Percentiles rank a stretch among this genome's conserved stretches.
phyloP scores from a whole-genome alignment of 345 rosid species.

The Ceriops tagal region DNA sequence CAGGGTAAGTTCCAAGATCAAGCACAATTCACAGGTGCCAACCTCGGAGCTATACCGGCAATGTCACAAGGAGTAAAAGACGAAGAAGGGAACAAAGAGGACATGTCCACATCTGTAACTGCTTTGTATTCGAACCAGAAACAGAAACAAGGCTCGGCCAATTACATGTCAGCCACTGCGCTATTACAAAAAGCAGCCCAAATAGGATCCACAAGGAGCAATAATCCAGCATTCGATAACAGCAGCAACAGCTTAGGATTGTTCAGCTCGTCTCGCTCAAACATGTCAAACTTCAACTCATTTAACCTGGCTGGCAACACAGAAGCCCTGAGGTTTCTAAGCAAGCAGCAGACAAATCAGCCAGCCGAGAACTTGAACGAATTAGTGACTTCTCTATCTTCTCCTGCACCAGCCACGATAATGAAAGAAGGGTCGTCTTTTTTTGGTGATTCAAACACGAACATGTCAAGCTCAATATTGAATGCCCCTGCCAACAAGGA shows the following conservation, averaged over 20 bases:
- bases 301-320: constrained; percentile 1
- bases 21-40: constrained; percentile 19
- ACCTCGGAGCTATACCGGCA: constrained; percentile 11
- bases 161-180: constrained; percentile 83
- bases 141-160: constrained; percentile 10
- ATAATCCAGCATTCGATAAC: constrained; percentile 15
- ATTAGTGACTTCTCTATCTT: constrained; percentile 19
- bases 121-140: constrained; percentile 25
- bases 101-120: constrained; percentile 28
- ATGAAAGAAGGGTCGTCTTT: not conserved
- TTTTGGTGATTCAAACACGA: not conserved
- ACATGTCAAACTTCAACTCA: constrained; percentile 7
- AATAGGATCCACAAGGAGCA: constrained; percentile 74
- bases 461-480: constrained; percentile 3
- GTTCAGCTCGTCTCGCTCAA: constrained; percentile 18
- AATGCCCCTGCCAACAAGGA: constrained; percentile 3
- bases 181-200: constrained; percentile 80
- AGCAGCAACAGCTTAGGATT: constrained; percentile 20
- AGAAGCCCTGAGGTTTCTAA: constrained; percentile 5
- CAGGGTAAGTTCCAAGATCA: constrained; percentile 32
- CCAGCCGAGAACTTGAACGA: constrained; percentile 22
- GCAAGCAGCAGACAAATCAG: constrained; percentile 12
- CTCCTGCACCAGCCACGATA: not conserved
- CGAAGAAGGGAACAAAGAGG: constrained; percentile 30
- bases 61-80: constrained; percentile 24